Conservation (phyloP, 106 monocot genomes). For the Posidonia australis region DNA sequence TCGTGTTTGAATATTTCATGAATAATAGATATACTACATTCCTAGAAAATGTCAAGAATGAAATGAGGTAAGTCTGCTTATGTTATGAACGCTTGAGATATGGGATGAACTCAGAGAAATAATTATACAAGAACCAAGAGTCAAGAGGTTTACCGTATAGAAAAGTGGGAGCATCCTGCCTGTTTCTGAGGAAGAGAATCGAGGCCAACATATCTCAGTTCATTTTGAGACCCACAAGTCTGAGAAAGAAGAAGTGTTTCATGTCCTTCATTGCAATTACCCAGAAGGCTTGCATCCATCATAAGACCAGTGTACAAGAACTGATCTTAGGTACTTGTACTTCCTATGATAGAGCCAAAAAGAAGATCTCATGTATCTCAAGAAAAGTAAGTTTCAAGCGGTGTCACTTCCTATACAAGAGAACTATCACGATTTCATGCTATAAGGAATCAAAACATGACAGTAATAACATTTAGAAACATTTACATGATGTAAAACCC, state of each 20-base stretch:
- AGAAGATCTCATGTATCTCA: too few relatives aligned
- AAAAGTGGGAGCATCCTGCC: conserved; percentile 37
- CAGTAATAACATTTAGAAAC: too few relatives aligned
- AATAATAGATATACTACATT: background rate
- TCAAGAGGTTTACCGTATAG: conserved; percentile 31
- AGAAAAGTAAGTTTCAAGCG: too few relatives aligned
- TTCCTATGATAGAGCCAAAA: too few relatives aligned
- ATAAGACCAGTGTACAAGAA: background rate
- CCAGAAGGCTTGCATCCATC: conserved; percentile 7
- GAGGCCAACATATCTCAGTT: conserved; percentile 1
- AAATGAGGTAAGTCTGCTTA: background rate
- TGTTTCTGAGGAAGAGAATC: conserved; percentile 3
- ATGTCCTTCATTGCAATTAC: background rate
- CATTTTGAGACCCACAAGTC: background rate
- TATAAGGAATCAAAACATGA: too few relatives aligned
- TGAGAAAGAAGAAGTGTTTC: conserved; percentile 3
- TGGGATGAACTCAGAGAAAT: background rate
- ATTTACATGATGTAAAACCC: too few relatives aligned
- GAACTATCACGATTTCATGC: too few relatives aligned
- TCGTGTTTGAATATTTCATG: background rate
- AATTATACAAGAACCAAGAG: background rate
- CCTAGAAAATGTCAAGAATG: too few relatives aligned
- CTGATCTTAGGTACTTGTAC: background rate
- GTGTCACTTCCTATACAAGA: too few relatives aligned
- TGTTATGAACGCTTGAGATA: background rate